phyloP scores from a whole-genome alignment of 805 yeast species.

The Kuraishia ogatae region DNA sequence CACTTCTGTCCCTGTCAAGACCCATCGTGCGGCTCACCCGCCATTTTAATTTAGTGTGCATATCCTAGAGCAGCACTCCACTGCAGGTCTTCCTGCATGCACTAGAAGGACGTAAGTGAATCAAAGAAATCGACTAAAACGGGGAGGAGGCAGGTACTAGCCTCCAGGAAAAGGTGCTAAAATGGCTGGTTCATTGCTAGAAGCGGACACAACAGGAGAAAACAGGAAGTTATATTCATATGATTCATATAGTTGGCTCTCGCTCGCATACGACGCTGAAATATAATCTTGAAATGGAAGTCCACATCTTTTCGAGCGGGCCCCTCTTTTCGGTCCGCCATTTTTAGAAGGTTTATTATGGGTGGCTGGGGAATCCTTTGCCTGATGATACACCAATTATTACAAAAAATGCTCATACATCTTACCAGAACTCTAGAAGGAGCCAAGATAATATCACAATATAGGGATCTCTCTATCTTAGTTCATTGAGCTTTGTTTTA shows the following conservation, averaged over 20 bases:
- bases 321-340: no score
- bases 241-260: neutral
- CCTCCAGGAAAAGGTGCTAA: neutral
- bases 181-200: neutral
- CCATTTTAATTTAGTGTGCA: neutral
- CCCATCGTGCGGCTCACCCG: neutral
- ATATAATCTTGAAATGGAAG: no score
- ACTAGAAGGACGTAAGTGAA: neutral
- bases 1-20: neutral
- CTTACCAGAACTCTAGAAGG: no score
- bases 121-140: neutral
- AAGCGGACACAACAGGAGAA: neutral
- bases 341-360: no score
- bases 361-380: no score
- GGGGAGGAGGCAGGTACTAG: neutral
- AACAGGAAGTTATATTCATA: neutral
- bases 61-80: neutral
- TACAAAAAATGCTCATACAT: no score
- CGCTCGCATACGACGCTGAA: no score
- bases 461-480: no score
- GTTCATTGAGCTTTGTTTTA: no score
- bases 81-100: neutral
- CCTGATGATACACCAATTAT: no score
- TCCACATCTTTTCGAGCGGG: no score
- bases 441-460: no score